These are phyloP conservation scores for Monosporascus sp. DNA, from an alignment of 2,329 filamentous ascomycete genomes.

Conservation along the genomic window DNA sequence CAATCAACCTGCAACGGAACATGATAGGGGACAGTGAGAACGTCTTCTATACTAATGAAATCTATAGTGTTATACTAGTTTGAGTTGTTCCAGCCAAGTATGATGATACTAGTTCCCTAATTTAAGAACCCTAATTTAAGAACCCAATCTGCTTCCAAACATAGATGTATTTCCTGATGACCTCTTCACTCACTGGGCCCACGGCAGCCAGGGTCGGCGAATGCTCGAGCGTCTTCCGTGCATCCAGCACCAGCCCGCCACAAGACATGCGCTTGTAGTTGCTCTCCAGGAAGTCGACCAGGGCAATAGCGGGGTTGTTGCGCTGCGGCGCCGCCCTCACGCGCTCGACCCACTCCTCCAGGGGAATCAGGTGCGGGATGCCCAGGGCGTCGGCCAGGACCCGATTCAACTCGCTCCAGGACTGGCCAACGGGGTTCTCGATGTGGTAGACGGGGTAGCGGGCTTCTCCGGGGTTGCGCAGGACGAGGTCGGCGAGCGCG, in stretches of 20 bases:
- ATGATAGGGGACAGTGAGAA: no score
- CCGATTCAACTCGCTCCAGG: constrained; percentile 14
- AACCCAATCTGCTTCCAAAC: constrained; percentile 16
- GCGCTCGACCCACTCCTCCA: constrained; percentile 19
- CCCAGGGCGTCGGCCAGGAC: constrained; percentile 13
- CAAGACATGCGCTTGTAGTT: constrained; percentile 24
- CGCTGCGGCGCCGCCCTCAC: constrained; percentile 12
- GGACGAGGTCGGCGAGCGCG: constrained; percentile 16
- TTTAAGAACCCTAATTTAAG: constrained; percentile 37
- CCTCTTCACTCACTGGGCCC: constrained; percentile 11
- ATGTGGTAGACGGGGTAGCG: constrained; percentile 20
- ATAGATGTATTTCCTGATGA: constrained; percentile 11
- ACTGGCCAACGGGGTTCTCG: constrained; percentile 22
- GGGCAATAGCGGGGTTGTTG: constrained; percentile 20
- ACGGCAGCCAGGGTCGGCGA: constrained; percentile 10
- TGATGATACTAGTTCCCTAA: constrained; percentile 17
- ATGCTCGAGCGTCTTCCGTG: constrained; percentile 14
- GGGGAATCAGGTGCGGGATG: constrained; percentile 15
- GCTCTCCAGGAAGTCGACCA: constrained; percentile 22
- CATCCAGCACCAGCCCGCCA: constrained; percentile 21
- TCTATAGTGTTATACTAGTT: no score
- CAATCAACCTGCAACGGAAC: no score
- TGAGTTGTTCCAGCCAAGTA: no score
- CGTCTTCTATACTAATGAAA: no score
- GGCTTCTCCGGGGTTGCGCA: neutral